A percentile compares a stretch with the other conserved stretches of the same genome.
These are phyloP conservation scores for Ophiocordyceps polyrhachis-furcata DNA, from an alignment of 2,329 filamentous ascomycete species.

Conservation along the genomic window DNA sequence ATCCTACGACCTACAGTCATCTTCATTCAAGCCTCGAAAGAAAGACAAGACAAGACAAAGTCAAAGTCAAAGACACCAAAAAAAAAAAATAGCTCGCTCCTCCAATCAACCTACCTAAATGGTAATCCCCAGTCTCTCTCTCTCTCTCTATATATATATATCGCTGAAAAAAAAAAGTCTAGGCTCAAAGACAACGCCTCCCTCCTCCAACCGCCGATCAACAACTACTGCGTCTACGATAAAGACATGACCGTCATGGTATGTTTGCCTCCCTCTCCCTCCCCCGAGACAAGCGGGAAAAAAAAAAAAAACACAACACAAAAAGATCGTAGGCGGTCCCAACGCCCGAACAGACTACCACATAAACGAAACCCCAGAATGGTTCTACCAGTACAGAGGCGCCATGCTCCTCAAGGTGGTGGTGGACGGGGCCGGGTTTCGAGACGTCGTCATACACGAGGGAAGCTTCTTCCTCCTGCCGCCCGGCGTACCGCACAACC, in stretches of 20 bases:
- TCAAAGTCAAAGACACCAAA: too few relatives aligned
- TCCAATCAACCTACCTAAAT: slow-evolving; percentile 38
- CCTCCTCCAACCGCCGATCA: slow-evolving; percentile 81
- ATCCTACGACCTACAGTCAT: too few relatives aligned
- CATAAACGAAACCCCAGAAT: slow-evolving; percentile 90
- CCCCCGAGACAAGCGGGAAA: too few relatives aligned
- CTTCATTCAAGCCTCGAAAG: too few relatives aligned
- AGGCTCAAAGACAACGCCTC: slow-evolving; percentile 89
- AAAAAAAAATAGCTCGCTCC: slow-evolving; percentile 23
- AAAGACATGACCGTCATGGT: slow-evolving; percentile 69
- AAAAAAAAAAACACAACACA: too few relatives aligned
- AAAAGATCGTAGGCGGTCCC: slow-evolving; percentile 80
- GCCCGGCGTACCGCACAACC: slow-evolving; percentile 90
- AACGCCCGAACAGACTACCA: slow-evolving; percentile 96
- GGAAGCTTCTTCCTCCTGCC: slow-evolving; percentile 89
- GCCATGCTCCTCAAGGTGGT: slow-evolving; percentile 89
- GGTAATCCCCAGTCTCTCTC: slow-evolving; percentile 16
- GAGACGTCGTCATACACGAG: slow-evolving; percentile 77
- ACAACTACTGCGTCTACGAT: slow-evolving; percentile 96
- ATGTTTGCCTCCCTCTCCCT: background rate
- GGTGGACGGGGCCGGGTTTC: slow-evolving; percentile 44
- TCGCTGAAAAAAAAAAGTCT: background rate
- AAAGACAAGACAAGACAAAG: too few relatives aligned
- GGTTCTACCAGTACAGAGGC: slow-evolving; percentile 94
- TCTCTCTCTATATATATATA: too few relatives aligned